Conservation (phyloP, 768 basidiomycete genomes). For the Gloeopeniophorella convolvens region DNA sequence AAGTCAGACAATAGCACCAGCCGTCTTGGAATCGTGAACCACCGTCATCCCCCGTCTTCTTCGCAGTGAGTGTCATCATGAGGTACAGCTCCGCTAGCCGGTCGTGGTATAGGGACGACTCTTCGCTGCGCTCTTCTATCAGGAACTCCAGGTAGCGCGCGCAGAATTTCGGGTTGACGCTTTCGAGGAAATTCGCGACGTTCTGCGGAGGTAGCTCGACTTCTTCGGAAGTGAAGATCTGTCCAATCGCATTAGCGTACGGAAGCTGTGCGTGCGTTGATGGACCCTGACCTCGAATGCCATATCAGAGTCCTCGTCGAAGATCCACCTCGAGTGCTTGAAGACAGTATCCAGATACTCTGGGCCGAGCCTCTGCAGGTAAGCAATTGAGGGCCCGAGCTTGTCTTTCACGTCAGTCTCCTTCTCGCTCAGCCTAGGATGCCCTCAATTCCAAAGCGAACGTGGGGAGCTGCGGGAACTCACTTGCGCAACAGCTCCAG, state of each 20-base stretch:
- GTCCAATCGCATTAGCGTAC: neutral
- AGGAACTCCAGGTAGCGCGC: slow-evolving; percentile 81
- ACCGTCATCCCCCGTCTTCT: slow-evolving; percentile 56
- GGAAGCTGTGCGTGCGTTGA: neutral
- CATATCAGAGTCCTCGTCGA: slow-evolving; percentile 63
- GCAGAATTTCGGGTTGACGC: slow-evolving; percentile 61
- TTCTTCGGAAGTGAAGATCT: slow-evolving; percentile 97
- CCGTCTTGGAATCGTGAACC: slow-evolving; percentile 17
- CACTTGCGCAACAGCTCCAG: slow-evolving; percentile 79
- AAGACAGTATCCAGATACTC: slow-evolving; percentile 80
- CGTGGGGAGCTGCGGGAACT: slow-evolving; percentile 26
- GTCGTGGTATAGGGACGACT: slow-evolving; percentile 69
- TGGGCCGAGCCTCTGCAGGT: slow-evolving; percentile 85
- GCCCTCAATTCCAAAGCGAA: neutral
- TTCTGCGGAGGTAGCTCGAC: slow-evolving; percentile 76
- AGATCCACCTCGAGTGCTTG: slow-evolving; percentile 77
- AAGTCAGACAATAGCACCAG: slow-evolving; percentile 6
- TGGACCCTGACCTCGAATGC: slow-evolving; percentile 69
- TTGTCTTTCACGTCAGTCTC: slow-evolving; percentile 75
- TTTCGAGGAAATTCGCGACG: slow-evolving; percentile 75
- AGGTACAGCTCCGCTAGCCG: slow-evolving; percentile 86
- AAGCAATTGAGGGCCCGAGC: slow-evolving; percentile 75
- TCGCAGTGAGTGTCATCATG: slow-evolving; percentile 52
- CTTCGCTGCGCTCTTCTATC: slow-evolving; percentile 67
- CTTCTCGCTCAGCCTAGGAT: slow-evolving; percentile 63